phyloP scores from a whole-genome alignment of 164 flowering plant genomes.

The Paratinospora sagittata region DNA sequence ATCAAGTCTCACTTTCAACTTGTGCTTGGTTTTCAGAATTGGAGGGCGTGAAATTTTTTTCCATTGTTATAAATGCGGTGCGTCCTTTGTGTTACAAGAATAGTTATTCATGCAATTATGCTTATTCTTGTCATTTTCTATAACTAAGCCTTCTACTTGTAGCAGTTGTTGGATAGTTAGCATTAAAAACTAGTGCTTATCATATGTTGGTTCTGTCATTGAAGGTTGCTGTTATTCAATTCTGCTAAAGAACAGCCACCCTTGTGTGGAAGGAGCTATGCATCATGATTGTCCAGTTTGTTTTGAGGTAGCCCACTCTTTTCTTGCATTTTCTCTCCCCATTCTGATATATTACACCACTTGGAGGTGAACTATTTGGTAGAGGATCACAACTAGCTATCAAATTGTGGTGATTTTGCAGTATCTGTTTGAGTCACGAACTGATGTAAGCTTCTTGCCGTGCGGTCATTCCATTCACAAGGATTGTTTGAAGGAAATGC shows the following conservation, averaged over 20 bases:
- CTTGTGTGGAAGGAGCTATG: conserved; percentile 96
- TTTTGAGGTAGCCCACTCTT: conserved; percentile 53
- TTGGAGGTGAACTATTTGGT: background rate
- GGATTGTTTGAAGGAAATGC: conserved; percentile 85
- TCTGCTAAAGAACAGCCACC: conserved; percentile 60
- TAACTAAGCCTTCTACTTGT: background rate
- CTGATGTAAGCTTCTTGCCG: conserved; percentile 57
- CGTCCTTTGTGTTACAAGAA: conserved; percentile 17
- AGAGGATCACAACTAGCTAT: background rate
- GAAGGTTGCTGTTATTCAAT: conserved; percentile 80
- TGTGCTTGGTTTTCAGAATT: conserved; percentile 43
- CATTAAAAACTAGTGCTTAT: background rate
- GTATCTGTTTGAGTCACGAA: conserved; percentile 75
- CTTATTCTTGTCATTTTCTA: background rate
- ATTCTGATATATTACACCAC: background rate
- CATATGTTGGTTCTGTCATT: background rate
- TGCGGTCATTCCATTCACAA: conserved; percentile 93
- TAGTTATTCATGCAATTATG: background rate
- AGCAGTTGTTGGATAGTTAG: background rate
- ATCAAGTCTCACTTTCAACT: background rate
- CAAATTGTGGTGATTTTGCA: conserved; percentile 21
- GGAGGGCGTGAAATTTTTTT: conserved; percentile 83
- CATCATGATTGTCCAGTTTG: conserved; percentile 96
- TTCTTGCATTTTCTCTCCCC: background rate
- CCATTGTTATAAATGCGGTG: conserved; percentile 83